Base-by-base conservation (phyloP, 371 early-diverging fungal species). In the Mortierella polycephala region DNA sequence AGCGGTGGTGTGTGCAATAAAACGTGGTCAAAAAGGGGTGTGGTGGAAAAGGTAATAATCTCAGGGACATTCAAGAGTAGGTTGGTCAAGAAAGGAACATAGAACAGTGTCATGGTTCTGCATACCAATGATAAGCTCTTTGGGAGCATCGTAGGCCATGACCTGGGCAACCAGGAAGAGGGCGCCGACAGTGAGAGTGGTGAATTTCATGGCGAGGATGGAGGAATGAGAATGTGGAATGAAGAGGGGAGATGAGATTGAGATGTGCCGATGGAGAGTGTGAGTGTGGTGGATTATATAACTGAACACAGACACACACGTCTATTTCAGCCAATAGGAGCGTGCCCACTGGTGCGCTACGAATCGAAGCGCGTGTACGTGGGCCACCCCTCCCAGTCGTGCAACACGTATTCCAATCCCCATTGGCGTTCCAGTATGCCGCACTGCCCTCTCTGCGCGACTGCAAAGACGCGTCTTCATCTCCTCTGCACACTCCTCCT, bases 161-260 rank as follows among this genome's bases (percentile, higher is more conserved):
- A 70, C 80, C 54, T 73, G 74, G 49, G 69, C 66, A n/a, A 63
- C 70, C 60, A 79, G 57, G 63, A 73, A 18, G 46, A 79, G 52
- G 16, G 80, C 80, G 10, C 69, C 74, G 40, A 69, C 74, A 45
- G 62, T 39, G 56, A 79, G 54, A 51, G 74, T 59, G 12, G 74
- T 20, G 70, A 79, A 73, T 9, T 60, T 21, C 67, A 73, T 79
- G 74, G 73, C 73, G 63, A 54, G 60, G 62, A 47, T 37, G 6
- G 47, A 47, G 37, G 40, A 16, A 20, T 47, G 45, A 11, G 69
- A 41, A 41, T 63, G 58, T 57, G 46, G 54, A 57, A 30, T 47
- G 30, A 0, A 8, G 51, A 54, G 39, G 44, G 14, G 40, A 41
- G 47, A 52, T 46, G 65, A 62, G 44, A 49, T 45, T 23, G 54